Conservation (phyloP, 192 early-diverging fungal species). For the Haplosporangium gracile region DNA sequence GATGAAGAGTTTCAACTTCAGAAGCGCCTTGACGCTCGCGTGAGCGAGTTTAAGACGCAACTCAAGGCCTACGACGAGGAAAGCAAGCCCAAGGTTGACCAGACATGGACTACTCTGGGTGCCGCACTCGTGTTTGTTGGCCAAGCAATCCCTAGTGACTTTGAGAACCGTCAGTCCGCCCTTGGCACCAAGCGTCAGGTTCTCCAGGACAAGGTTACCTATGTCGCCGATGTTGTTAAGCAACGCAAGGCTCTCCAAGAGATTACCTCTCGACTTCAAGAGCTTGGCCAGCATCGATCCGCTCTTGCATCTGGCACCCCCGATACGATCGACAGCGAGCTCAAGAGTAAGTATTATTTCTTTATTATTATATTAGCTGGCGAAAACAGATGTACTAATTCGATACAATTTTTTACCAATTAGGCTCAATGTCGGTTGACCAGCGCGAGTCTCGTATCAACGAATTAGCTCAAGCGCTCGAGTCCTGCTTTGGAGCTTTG, state of each 20-base stretch:
- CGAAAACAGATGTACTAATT: too few relatives aligned
- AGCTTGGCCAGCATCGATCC: conserved; percentile 3
- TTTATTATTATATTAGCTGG: background rate
- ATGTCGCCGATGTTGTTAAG: conserved; percentile 26
- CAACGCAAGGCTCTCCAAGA: conserved; percentile 33
- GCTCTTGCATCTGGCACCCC: background rate
- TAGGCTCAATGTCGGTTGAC: background rate
- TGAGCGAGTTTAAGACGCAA: conserved; percentile 23
- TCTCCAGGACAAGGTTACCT: conserved; percentile 18
- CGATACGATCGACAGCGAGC: background rate
- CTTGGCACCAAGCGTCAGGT: background rate
- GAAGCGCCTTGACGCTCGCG: conserved; percentile 11
- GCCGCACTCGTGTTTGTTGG: conserved; percentile 31
- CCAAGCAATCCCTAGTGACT: conserved; percentile 10
- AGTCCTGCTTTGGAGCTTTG: conserved; percentile 4
- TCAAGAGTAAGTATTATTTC: conserved; percentile 5
- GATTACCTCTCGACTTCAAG: conserved; percentile 7
- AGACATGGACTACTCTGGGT: conserved; percentile 24
- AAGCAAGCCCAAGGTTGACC: conserved; percentile 21
- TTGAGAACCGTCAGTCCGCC: conserved; percentile 11
- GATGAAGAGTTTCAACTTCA: background rate
- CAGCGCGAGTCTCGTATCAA: conserved; percentile 15
- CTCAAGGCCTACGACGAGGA: conserved; percentile 28
- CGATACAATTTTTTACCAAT: background rate
- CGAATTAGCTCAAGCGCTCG: conserved; percentile 12